These are phyloP conservation scores for Penicillium soppii DNA, from an alignment of 495 filamentous ascomycete species.

Conservation along the genomic window DNA sequence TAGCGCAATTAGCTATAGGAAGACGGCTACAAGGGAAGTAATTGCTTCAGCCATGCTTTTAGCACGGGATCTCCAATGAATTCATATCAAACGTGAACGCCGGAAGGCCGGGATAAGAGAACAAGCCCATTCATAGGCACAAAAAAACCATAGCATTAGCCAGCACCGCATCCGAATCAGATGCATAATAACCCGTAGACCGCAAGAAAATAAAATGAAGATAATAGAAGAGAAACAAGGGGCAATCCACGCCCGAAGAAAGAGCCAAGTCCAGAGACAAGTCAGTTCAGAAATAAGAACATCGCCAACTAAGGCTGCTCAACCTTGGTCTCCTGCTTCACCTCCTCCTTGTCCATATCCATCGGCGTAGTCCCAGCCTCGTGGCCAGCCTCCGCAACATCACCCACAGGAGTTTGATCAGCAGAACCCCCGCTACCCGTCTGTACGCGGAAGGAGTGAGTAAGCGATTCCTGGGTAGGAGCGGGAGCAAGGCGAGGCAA, in stretches of 20 bases:
- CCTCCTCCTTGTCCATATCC: conserved; percentile 43
- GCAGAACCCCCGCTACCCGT: conserved; percentile 27
- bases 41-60: conserved; percentile 2
- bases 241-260: not conserved
- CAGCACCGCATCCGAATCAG: conserved; percentile 3
- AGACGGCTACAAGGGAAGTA: too few relatives aligned
- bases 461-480: conserved; percentile 42
- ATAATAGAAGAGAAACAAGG: not conserved
- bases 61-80: not conserved
- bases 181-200: not conserved
- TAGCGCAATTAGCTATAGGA: not conserved
- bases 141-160: conserved; percentile 16
- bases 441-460: conserved; percentile 43
- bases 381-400: conserved; percentile 17
- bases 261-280: conserved; percentile 5
- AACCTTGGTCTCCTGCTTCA: conserved; percentile 30
- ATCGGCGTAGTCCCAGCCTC: conserved; percentile 37
- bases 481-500: conserved; percentile 41
- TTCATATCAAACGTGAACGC: not conserved
- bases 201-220: not conserved
- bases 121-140: conserved; percentile 5
- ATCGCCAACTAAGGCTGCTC: not conserved
- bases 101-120: conserved; percentile 7
- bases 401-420: conserved; percentile 26
- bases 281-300: not conserved